Base-by-base conservation (phyloP, 306 rosid species). In the Pyrus communis region DNA sequence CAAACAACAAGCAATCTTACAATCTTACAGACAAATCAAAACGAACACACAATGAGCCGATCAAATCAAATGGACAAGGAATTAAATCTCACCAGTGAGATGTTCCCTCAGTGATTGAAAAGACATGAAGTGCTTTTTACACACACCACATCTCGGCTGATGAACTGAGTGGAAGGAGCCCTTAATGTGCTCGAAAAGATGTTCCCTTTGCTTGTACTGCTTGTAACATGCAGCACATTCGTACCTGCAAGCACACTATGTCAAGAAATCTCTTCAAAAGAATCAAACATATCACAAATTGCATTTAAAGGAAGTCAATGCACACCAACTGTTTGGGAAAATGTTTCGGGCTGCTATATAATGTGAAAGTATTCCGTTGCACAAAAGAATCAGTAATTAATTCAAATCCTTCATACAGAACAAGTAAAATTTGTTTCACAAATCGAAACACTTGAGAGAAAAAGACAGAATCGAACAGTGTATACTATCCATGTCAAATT, bases 31-130 rank as follows among this genome's bases (percentile, higher is more conserved):
- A 80, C 70, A 40, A 46, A 76, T 61, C 14, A 49, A 45, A 78
- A 68, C n/a, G 62, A 68, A 69, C 2, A 17, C 7, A 18, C 11
- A 52, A 52, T 52, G 21, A 52, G 2, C n/a, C 12, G 45, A 40
- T 40, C 45, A 40, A 9, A 9, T 40, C 45, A 40, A 40, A 40
- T 9, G 45, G 45, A 22, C 59, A 27, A 62, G 74, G 42, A 77
- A 67, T 38, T 42, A 67, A 15, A 62, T 70, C 86, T 69, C 79
- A 91, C 97, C 98, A 4, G 38, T 77, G 61, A 93, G 80, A 87
- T 93, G 95, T 54, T 93, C 97, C 82, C 98, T 85, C 57, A 89
- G 73, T 23, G 98, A 93, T 84, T 93, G 97, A 76, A 93, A 89
- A 30, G 92, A 86, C 76, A 83, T 91, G 88, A 90, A 93, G 75